Conservation (phyloP, 768 basidiomycete genomes). For the Tephrocybe sp. region DNA sequence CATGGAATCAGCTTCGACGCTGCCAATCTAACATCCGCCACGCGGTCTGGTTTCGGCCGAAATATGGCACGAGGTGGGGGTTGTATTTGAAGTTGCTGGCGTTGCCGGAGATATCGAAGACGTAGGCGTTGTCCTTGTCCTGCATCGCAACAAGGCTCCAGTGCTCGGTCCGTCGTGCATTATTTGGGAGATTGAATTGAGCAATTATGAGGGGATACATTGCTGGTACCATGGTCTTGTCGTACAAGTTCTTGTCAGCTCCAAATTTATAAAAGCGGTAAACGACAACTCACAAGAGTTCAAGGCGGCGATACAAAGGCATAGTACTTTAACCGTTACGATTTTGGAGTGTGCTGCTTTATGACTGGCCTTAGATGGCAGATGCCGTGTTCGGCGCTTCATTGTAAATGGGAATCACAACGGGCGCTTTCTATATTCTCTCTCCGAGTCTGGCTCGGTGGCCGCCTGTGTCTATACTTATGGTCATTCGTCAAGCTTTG, state of each 20-base stretch:
- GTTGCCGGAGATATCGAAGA: conserved; percentile 23
- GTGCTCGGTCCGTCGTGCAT: conserved; percentile 23
- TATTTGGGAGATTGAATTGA: conserved; percentile 20
- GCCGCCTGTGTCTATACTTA: too few species aligned
- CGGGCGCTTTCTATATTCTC: too few species aligned
- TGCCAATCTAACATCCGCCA: conserved; percentile 24
- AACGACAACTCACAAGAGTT: too few species aligned
- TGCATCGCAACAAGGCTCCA: conserved; percentile 21
- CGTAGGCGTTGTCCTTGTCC: conserved; percentile 12
- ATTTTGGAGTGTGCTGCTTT: background rate
- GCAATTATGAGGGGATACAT: conserved; percentile 21
- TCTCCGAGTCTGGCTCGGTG: too few species aligned
- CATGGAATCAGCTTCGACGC: conserved; percentile 15
- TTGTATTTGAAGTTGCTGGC: conserved; percentile 20
- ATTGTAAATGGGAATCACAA: too few species aligned
- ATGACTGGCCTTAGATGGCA: too few species aligned
- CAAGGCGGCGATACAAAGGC: too few species aligned
- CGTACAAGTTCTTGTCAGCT: background rate
- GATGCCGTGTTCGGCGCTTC: too few species aligned
- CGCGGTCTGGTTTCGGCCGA: conserved; percentile 10
- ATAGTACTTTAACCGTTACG: too few species aligned
- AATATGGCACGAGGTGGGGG: conserved; percentile 3
- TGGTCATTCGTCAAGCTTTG: too few species aligned
- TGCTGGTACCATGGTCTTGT: background rate
- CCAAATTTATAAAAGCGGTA: too few species aligned